A percentile compares a stretch with the other conserved stretches of the same genome.
Evolutionary conservation across 805 yeast genomes (phyloP).

Genomic region (Schizosaccharomyces lindneri): DNA sequence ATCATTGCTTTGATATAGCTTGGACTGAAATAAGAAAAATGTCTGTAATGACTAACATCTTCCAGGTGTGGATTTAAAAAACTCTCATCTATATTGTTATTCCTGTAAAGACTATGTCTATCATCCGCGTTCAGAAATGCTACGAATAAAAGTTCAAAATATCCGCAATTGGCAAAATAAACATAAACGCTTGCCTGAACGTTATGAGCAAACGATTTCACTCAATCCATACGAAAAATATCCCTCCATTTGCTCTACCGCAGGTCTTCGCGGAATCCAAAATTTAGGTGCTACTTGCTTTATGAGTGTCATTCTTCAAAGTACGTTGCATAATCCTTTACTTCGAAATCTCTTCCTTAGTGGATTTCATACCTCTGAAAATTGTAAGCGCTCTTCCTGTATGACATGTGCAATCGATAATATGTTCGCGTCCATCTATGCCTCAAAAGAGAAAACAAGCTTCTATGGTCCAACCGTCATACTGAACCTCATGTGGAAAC

Average conservation of each 20-base stretch:
- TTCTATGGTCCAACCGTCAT: conserved; percentile 46
- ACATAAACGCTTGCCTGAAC: background rate
- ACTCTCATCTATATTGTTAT: conserved; percentile 54
- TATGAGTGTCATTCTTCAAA: conserved; percentile 80
- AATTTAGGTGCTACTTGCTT: conserved; percentile 95
- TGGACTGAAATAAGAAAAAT: background rate
- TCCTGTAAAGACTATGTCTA: conserved; percentile 51
- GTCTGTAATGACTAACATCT: background rate
- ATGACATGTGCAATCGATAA: conserved; percentile 68
- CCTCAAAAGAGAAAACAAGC: conserved; percentile 5
- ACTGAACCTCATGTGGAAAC: conserved; percentile 68
- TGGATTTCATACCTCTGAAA: conserved; percentile 42
- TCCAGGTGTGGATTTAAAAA: conserved; percentile 41
- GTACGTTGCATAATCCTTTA: conserved; percentile 72
- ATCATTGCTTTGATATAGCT: background rate
- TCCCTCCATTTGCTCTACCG: conserved; percentile 31
- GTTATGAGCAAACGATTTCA: background rate
- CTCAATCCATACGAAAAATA: background rate
- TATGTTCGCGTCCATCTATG: conserved; percentile 43
- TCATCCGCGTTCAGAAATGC: conserved; percentile 31
- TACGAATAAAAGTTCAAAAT: conserved; percentile 14
- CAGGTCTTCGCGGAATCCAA: conserved; percentile 71
- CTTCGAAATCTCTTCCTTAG: conserved; percentile 52
- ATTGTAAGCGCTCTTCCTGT: conserved; percentile 22
- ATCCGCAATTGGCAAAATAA: background rate